These are phyloP conservation scores for Tulasnella calospora DNA, from an alignment of 768 basidiomycete species.

Conservation along the genomic window DNA sequence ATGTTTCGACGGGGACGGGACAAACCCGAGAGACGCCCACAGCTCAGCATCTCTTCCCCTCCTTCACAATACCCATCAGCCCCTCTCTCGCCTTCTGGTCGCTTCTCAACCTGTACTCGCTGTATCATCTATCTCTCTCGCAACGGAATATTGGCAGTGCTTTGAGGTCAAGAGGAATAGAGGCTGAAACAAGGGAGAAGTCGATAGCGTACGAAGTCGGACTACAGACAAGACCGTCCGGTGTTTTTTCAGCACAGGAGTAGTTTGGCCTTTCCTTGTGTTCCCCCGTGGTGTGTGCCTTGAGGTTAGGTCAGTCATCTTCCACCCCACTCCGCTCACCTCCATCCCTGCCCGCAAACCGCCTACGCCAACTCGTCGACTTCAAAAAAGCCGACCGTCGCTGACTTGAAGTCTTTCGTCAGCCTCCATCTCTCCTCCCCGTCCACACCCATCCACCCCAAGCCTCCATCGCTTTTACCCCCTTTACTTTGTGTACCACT, in stretches of 20 bases:
- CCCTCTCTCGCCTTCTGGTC: background rate
- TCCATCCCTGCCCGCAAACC: background rate
- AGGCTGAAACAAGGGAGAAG: background rate
- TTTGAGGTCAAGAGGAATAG: background rate
- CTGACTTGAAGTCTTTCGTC: background rate
- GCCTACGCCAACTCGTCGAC: background rate
- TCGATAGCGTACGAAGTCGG: background rate
- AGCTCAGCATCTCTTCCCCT: background rate
- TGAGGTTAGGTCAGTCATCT: background rate
- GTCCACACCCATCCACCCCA: background rate
- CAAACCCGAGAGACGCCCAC: background rate
- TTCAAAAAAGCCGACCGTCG: background rate
- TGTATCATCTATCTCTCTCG: background rate
- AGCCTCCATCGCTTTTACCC: background rate
- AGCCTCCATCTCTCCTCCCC: background rate
- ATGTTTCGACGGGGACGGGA: background rate
- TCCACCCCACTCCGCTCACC: background rate
- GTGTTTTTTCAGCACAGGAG: background rate
- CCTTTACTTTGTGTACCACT: constrained; percentile 2
- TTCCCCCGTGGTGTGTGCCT: background rate
- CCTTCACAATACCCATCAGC: background rate
- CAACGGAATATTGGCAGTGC: no score
- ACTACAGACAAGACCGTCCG: background rate
- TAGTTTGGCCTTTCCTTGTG: background rate
- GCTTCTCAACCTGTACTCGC: background rate